These are phyloP conservation scores for Penicillium sp. DNA, from an alignment of 2,329 filamentous ascomycete genomes.

Conservation along the genomic window DNA sequence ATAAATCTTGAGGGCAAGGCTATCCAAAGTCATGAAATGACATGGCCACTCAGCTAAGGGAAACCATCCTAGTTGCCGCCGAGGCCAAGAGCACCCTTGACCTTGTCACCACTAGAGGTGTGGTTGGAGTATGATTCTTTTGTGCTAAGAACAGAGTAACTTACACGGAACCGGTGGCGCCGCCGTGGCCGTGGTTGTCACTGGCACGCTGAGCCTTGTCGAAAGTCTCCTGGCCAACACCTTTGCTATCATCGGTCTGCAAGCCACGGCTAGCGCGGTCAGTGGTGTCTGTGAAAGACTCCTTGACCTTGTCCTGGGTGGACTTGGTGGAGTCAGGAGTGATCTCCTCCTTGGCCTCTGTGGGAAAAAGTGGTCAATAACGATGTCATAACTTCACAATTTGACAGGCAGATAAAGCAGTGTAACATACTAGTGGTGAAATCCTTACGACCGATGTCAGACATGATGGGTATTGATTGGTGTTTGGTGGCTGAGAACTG, in stretches of 20 bases:
- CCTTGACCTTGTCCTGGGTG: conserved; percentile 58
- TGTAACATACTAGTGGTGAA: conserved; percentile 49
- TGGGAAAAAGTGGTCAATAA: background rate
- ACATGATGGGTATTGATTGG: conserved; percentile 49
- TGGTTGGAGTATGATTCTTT: conserved; percentile 7
- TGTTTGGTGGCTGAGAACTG: conserved; percentile 3
- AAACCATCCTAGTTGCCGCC: conserved; percentile 25
- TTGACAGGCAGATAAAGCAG: background rate
- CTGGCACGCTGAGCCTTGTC: conserved; percentile 51
- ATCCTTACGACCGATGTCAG: conserved; percentile 63
- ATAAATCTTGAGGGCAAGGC: conserved; percentile 20
- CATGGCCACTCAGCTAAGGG: background rate
- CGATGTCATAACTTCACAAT: background rate
- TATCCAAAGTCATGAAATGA: conserved; percentile 1
- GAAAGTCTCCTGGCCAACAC: conserved; percentile 49
- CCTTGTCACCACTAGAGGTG: conserved; percentile 40
- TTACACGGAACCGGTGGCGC: conserved; percentile 42
- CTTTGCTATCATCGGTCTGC: conserved; percentile 56
- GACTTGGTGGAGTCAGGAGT: conserved; percentile 62
- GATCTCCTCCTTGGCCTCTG: conserved; percentile 56
- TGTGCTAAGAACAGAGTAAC: conserved; percentile 5
- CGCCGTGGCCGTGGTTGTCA: conserved; percentile 43
- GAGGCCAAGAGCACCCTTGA: conserved; percentile 45
- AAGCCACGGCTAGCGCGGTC: conserved; percentile 55
- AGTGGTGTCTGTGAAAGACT: conserved; percentile 53